These are phyloP conservation scores for Pluteus cervinus DNA, from an alignment of 768 basidiomycete species.

Conservation along the genomic window DNA sequence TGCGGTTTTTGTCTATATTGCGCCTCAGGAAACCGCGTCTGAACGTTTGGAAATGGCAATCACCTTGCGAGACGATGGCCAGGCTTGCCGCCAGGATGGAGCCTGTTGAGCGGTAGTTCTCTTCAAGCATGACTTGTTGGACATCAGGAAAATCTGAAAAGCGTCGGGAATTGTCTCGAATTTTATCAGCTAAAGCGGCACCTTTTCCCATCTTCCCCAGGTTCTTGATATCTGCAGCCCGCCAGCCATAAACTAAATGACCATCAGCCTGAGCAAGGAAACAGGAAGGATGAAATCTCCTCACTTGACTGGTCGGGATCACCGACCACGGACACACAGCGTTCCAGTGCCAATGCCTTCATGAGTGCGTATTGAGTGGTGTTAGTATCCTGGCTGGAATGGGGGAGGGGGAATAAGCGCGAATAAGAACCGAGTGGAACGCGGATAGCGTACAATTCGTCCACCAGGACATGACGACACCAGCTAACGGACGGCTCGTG, in stretches of 20 bases:
- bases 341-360: slow-evolving; percentile 49
- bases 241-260: slow-evolving; percentile 73
- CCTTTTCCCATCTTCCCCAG: slow-evolving; percentile 67
- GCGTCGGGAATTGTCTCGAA: background rate
- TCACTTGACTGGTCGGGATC: slow-evolving; percentile 88
- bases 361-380: slow-evolving; percentile 77
- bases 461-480: slow-evolving; percentile 69
- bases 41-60: slow-evolving; percentile 3
- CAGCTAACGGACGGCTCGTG: slow-evolving; percentile 45
- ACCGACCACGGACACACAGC: slow-evolving; percentile 74
- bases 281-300: background rate
- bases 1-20: slow-evolving; percentile 60
- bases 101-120: slow-evolving; percentile 83
- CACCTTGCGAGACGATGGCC: slow-evolving; percentile 81
- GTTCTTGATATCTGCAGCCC: slow-evolving; percentile 74
- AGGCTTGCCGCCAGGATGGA: slow-evolving; percentile 67
- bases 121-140: slow-evolving; percentile 67
- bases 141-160: slow-evolving; percentile 57
- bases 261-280: slow-evolving; percentile 1
- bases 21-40: background rate
- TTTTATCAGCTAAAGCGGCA: slow-evolving; percentile 14
- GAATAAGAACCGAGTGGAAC: background rate
- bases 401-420: background rate
- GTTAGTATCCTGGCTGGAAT: slow-evolving; percentile 70
- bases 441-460: slow-evolving; percentile 65